Evolutionary conservation across 345 rosid genomes (phyloP).

Genomic region (Diplotaxis tenuifolia): DNA sequence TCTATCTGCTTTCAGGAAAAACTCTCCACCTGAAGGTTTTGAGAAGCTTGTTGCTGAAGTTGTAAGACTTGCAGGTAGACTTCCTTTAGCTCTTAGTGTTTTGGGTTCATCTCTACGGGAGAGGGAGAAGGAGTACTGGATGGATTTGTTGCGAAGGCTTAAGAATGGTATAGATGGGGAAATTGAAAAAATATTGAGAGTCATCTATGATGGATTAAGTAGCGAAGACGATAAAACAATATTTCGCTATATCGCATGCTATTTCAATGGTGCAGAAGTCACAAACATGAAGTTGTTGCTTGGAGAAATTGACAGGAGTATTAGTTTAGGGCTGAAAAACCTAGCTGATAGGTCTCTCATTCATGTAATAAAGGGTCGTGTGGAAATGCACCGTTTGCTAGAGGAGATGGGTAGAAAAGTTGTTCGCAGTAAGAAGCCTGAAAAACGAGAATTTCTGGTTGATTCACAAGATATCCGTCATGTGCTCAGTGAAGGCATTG

Average conservation of each 20-base stretch:
- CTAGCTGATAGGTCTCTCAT: background rate
- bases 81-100: background rate
- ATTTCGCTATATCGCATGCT: background rate
- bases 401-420: background rate
- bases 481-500: background rate
- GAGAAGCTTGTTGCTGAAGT: background rate
- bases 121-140: background rate
- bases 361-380: background rate
- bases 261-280: background rate
- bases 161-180: background rate
- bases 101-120: background rate
- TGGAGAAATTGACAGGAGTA: background rate
- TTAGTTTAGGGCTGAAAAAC: background rate
- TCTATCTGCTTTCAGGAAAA: background rate
- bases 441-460: background rate
- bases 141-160: background rate
- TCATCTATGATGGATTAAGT: background rate
- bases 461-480: background rate
- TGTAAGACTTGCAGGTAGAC: background rate
- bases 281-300: background rate
- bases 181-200: background rate
- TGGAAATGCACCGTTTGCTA: background rate
- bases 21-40: background rate
- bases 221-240: background rate
- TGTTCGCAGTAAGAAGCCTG: background rate